Evolutionary conservation across 768 basidiomycete species (phyloP).

Genomic region (Galerina marginata): DNA sequence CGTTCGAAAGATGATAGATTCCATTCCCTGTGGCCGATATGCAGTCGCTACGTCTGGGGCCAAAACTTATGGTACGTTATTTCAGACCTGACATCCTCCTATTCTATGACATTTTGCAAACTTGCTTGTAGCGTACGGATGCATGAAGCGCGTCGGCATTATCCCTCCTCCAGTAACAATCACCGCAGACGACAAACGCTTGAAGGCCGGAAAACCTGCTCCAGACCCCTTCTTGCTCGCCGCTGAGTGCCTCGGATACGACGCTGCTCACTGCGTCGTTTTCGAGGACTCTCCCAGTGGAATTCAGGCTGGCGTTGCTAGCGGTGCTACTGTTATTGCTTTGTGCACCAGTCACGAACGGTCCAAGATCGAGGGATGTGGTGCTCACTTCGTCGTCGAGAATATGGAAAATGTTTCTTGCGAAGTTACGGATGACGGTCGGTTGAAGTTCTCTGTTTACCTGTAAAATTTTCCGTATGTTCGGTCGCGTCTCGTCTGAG

Average conservation of each 20-base stretch:
- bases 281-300: slow-evolving; percentile 86
- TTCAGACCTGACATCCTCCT: not conserved
- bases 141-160: slow-evolving; percentile 74
- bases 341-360: slow-evolving; percentile 77
- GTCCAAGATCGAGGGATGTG: slow-evolving; percentile 55
- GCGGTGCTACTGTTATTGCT: slow-evolving; percentile 76
- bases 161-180: slow-evolving; percentile 70
- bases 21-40: slow-evolving; percentile 68
- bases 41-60: slow-evolving; percentile 80
- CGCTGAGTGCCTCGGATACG: slow-evolving; percentile 60
- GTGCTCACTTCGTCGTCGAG: slow-evolving; percentile 61
- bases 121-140: slow-evolving; percentile 55
- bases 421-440: slow-evolving; percentile 35
- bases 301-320: slow-evolving; percentile 72
- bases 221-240: slow-evolving; percentile 71
- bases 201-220: slow-evolving; percentile 68
- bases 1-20: slow-evolving; percentile 66
- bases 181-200: slow-evolving; percentile 77
- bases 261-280: slow-evolving; percentile 68
- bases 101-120: not conserved
- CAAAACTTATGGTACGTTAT: slow-evolving; percentile 62
- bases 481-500: too few species aligned
- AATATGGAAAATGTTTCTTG: slow-evolving; percentile 57
- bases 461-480: not conserved
- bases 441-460: slow-evolving; percentile 7